Conservation (phyloP, 768 basidiomycete species). For the Tylopilus rubrobrunneus region DNA sequence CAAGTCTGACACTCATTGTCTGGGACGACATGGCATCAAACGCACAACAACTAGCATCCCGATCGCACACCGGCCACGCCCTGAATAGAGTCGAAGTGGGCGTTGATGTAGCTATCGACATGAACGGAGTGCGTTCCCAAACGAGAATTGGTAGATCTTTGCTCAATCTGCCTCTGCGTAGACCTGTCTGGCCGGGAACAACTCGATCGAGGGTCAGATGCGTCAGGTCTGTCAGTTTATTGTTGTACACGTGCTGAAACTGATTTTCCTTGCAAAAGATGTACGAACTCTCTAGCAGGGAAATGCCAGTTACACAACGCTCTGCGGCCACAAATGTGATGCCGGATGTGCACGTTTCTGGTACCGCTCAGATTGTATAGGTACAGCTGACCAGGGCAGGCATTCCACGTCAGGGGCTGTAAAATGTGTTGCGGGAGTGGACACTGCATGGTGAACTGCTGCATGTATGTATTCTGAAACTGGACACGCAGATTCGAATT, state of each 20-base stretch:
- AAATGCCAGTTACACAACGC: too few relatives aligned
- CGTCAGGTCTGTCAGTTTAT: neutral
- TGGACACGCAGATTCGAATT: too few relatives aligned
- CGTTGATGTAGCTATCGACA: neutral
- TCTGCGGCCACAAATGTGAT: too few relatives aligned
- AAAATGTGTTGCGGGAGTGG: neutral
- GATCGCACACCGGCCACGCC: neutral
- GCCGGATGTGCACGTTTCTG: too few relatives aligned
- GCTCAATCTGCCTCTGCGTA: neutral
- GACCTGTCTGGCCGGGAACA: neutral
- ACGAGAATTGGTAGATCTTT: neutral
- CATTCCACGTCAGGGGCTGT: too few relatives aligned
- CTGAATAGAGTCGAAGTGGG: neutral
- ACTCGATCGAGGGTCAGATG: neutral
- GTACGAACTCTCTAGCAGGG: too few relatives aligned
- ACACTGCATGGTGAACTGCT: too few relatives aligned
- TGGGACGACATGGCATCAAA: constrained; percentile 1
- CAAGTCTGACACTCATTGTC: neutral
- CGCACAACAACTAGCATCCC: neutral
- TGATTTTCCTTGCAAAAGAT: too few relatives aligned
- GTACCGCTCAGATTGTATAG: too few relatives aligned
- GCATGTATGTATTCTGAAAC: too few relatives aligned
- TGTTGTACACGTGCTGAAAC: too few relatives aligned
- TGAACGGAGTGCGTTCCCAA: neutral
- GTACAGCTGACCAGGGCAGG: too few relatives aligned